phyloP scores from a whole-genome alignment of 2,329 filamentous ascomycete species.

The Calycina herbarum region DNA sequence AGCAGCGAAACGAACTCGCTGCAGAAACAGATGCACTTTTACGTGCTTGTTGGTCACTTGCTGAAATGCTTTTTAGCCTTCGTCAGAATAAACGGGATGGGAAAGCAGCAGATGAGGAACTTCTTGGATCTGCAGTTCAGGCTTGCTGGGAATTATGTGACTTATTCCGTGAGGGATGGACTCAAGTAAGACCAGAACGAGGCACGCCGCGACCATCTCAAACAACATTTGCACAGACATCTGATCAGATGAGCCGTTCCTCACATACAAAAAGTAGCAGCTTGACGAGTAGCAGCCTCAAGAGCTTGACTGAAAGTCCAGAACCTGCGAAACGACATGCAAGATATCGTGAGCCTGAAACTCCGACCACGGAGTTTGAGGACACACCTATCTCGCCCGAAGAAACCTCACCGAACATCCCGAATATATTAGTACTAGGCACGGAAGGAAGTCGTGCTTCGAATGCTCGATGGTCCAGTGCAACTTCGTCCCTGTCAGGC shows the following conservation, averaged over 20 bases:
- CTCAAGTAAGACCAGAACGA: constrained; percentile 80
- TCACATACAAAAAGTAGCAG: constrained; percentile 40
- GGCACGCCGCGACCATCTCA: constrained; percentile 83
- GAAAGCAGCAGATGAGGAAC: constrained; percentile 73
- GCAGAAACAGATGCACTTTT: constrained; percentile 84
- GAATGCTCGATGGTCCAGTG: constrained; percentile 78
- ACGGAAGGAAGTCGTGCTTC: constrained; percentile 61
- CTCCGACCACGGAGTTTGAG: constrained; percentile 92
- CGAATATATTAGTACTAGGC: constrained; percentile 85
- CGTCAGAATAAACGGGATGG: constrained; percentile 78
- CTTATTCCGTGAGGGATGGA: constrained; percentile 90
- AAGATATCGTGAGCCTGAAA: constrained; percentile 65
- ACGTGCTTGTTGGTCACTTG: constrained; percentile 83
- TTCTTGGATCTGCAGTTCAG: constrained; percentile 84
- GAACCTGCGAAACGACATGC: constrained; percentile 22
- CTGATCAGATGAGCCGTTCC: constrained; percentile 48
- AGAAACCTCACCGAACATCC: constrained; percentile 70
- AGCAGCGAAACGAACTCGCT: constrained; percentile 75
- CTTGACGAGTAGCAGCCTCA: constrained; percentile 44
- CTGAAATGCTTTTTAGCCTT: constrained; percentile 90
- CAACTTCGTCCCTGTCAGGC: constrained; percentile 73
- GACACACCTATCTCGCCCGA: constrained; percentile 83
- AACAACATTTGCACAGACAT: constrained; percentile 65
- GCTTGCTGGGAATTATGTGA: constrained; percentile 95
- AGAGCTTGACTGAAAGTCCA: constrained; percentile 45